Evolutionary conservation across 2,329 filamentous ascomycete species (phyloP).

Genomic region (Akanthomyces uredinophilus): DNA sequence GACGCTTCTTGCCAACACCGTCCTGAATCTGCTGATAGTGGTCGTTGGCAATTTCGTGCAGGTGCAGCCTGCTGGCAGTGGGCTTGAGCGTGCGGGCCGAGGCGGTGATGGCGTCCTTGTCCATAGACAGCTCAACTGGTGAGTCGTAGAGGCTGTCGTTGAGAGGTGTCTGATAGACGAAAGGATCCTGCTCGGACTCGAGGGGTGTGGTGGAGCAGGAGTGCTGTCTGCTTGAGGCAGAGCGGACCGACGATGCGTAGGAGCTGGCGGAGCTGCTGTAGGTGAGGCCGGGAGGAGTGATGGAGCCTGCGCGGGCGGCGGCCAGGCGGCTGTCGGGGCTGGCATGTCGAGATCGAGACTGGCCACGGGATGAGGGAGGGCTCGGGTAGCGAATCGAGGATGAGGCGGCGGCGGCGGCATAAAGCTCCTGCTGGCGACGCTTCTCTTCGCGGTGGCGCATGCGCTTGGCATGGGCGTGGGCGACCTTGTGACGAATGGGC

Average conservation of each 20-base stretch:
- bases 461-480: constrained; percentile 46
- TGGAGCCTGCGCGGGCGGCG: constrained; percentile 32
- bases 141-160: constrained; percentile 44
- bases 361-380: constrained; percentile 42
- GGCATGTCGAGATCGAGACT: constrained; percentile 36
- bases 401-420: constrained; percentile 23
- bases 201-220: constrained; percentile 50
- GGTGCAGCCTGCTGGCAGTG: constrained; percentile 35
- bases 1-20: constrained; percentile 43
- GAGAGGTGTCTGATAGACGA: constrained; percentile 33
- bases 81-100: constrained; percentile 32
- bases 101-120: constrained; percentile 24
- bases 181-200: constrained; percentile 39
- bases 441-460: constrained; percentile 45
- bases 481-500: constrained; percentile 65
- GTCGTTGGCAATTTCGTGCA: constrained; percentile 52
- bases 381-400: constrained; percentile 36
- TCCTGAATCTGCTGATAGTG: constrained; percentile 48
- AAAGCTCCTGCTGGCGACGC: constrained; percentile 32
- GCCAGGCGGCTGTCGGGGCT: constrained; percentile 36
- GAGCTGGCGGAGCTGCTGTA: constrained; percentile 47
- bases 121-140: constrained; percentile 41
- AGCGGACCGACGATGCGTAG: constrained; percentile 43
- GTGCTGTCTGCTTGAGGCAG: constrained; percentile 40
- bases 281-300: constrained; percentile 44